Evolutionary conservation across 257 asterid species (phyloP), one percentile per base, ranked within the genome.

Genomic region (Plantago elongata): DNA sequence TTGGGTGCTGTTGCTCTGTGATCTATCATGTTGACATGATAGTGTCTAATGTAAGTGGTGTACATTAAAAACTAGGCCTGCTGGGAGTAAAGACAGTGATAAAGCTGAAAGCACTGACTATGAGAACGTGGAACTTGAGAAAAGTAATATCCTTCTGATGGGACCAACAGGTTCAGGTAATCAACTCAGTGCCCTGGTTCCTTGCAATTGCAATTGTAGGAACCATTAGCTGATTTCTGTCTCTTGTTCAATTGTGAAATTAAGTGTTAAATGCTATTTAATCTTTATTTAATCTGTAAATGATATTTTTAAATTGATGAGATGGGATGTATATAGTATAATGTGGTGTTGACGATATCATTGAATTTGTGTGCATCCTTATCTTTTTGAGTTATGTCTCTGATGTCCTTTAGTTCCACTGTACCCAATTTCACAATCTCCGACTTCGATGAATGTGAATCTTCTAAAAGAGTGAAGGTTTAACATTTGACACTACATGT

Each of bases 121-220:
- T 69, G 97, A 89, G 71, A 64, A 77, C 4, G 97, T 89, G 63
- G 99, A 93, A 73, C 88, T 93, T 64, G 99, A 93, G 83, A 93
- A 93, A 77, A 93, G 99, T 81, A 93, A 93, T 83, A 85, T 93
- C 77, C 97, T 93, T 74, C 65, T 93, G 64, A 85, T 93, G 97
- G 99, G 99, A 56, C 99, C 99, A 2, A 93, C 99, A 43, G 99
- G 99, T 68, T 93, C 99, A 85, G 99, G 99, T 93, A 90, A 90
- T 67, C 75, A 74, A 64, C 75, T 45, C 16, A 34, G 65, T 73
- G 63, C 17, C 3, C 62, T 38, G 63, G 58, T 75, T 71, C 50
- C 55, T 5, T 52, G 61, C 61, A 15, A 8, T 64, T 60, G 51
- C 45, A 22, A 18, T 30, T 60, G 48, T 42, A 5, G 9, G 16